A percentile compares a stretch with the other conserved stretches of the same genome.
These are phyloP conservation scores for Coniella lustricola DNA, from an alignment of 2,329 filamentous ascomycete species.

Conservation along the genomic window DNA sequence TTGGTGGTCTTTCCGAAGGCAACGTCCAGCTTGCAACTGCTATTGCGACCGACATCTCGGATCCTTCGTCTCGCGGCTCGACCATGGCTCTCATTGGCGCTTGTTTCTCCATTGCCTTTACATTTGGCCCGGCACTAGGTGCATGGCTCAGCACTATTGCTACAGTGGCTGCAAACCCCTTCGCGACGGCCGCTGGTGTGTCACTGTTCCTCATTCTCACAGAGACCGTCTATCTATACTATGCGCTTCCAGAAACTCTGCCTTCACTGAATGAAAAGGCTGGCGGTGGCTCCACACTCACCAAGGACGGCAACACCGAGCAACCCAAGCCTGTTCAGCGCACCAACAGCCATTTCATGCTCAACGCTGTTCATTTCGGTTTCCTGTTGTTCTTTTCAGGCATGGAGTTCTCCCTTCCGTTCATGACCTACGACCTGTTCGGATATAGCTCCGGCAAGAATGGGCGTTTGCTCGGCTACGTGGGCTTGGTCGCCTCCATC, in stretches of 20 bases:
- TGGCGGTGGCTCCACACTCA: slow-evolving; percentile 21
- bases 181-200: slow-evolving; percentile 85
- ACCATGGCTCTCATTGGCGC: slow-evolving; percentile 96
- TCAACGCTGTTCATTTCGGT: slow-evolving; percentile 79
- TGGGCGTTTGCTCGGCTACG: slow-evolving; percentile 79
- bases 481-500: slow-evolving; percentile 85
- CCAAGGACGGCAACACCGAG: slow-evolving; percentile 20
- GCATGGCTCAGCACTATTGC: slow-evolving; percentile 75
- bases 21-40: slow-evolving; percentile 95
- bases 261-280: slow-evolving; percentile 43
- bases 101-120: slow-evolving; percentile 96
- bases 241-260: slow-evolving; percentile 78
- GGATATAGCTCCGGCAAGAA: slow-evolving; percentile 72
- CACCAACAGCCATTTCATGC: slow-evolving; percentile 75
- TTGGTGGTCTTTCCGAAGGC: slow-evolving; percentile 90
- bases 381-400: slow-evolving; percentile 97
- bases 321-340: slow-evolving; percentile 33
- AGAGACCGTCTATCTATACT: slow-evolving; percentile 85
- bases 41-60: slow-evolving; percentile 93
- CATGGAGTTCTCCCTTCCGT: slow-evolving; percentile 90
- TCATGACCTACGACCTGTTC: slow-evolving; percentile 96
- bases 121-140: slow-evolving; percentile 87
- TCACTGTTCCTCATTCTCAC: slow-evolving; percentile 76
- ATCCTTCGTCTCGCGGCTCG: slow-evolving; percentile 72
- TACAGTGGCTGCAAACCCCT: slow-evolving; percentile 79